These are phyloP conservation scores for Zangia roseola DNA, from an alignment of 768 basidiomycete genomes.

Conservation along the genomic window DNA sequence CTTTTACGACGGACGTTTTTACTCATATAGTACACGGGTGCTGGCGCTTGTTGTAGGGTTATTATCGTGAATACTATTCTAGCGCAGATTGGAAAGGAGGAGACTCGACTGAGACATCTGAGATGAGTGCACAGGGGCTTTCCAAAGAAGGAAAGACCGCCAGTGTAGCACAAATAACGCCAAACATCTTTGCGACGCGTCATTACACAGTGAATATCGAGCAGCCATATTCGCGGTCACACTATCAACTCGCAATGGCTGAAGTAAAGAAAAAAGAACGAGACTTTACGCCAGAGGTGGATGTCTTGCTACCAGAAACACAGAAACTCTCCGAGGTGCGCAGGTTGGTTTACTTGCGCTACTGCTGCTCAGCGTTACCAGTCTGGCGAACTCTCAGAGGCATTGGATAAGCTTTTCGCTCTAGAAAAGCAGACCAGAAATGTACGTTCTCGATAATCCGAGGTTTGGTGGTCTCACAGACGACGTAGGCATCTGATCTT, in stretches of 20 bases:
- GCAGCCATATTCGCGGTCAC: conserved; percentile 41
- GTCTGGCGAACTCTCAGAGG: conserved; percentile 82
- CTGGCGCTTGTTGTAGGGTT: conserved; percentile 47
- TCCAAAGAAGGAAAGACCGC: conserved; percentile 16
- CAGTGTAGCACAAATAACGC: conserved; percentile 30
- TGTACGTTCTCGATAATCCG: conserved; percentile 43
- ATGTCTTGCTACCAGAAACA: conserved; percentile 68
- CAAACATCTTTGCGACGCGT: conserved; percentile 65
- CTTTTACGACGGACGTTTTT: conserved; percentile 34
- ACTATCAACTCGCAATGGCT: conserved; percentile 57
- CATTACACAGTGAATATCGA: conserved; percentile 34
- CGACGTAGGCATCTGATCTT: conserved; percentile 83
- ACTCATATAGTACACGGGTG: conserved; percentile 45
- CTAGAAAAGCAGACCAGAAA: conserved; percentile 98
- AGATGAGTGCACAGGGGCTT: conserved; percentile 19
- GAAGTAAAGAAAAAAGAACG: conserved; percentile 83
- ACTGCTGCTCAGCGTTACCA: conserved; percentile 32
- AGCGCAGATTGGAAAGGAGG: conserved; percentile 29
- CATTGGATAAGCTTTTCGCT: conserved; percentile 81
- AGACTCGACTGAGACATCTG: conserved; percentile 26
- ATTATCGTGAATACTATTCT: conserved; percentile 40
- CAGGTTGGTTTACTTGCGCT: not conserved
- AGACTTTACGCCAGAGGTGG: conserved; percentile 85
- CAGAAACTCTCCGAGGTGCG: conserved; percentile 70
- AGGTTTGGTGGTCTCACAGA: not conserved